Percentiles rank a stretch among this genome's conserved stretches.
phyloP scores from a whole-genome alignment of 495 filamentous ascomycete species.

The Chlorociboria aeruginascens region DNA sequence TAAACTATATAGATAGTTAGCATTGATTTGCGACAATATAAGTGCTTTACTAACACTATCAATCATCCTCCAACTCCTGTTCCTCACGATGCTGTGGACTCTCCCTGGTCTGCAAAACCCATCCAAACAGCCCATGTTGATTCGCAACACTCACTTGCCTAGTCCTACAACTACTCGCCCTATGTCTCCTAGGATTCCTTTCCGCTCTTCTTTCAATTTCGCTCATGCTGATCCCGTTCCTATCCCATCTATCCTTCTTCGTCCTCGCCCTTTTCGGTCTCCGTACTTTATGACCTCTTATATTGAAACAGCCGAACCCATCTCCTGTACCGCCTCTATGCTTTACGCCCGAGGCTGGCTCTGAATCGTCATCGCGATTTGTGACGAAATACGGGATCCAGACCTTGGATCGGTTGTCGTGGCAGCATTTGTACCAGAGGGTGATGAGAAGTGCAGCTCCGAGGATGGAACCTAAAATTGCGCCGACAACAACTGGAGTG shows the following conservation, averaged over 20 bases:
- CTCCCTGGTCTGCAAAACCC: background rate
- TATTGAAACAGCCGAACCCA: background rate
- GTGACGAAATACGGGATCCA: background rate
- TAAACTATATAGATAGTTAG: too few species aligned
- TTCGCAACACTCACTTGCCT: background rate
- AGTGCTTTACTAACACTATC: too few species aligned
- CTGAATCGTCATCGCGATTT: background rate
- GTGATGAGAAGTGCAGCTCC: background rate
- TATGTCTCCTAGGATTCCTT: background rate
- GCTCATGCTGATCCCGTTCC: too few species aligned
- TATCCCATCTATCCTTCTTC: background rate
- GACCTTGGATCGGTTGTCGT: background rate
- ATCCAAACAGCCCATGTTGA: background rate
- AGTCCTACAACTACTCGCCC: background rate
- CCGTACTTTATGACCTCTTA: background rate
- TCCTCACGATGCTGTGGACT: background rate
- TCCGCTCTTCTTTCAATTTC: background rate
- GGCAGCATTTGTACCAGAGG: background rate
- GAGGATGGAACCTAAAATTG: background rate
- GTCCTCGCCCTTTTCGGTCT: background rate
- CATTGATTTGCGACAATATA: too few species aligned
- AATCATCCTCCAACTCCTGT: too few species aligned
- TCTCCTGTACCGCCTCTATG: background rate
- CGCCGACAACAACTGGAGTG: background rate
- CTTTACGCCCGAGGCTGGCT: background rate